A percentile compares a stretch with the other conserved stretches of the same genome.
These are phyloP conservation scores for Marchantia polymorpha DNA, from an alignment of 225 moss, liverwort and hornwort species.

Conservation along the genomic window DNA sequence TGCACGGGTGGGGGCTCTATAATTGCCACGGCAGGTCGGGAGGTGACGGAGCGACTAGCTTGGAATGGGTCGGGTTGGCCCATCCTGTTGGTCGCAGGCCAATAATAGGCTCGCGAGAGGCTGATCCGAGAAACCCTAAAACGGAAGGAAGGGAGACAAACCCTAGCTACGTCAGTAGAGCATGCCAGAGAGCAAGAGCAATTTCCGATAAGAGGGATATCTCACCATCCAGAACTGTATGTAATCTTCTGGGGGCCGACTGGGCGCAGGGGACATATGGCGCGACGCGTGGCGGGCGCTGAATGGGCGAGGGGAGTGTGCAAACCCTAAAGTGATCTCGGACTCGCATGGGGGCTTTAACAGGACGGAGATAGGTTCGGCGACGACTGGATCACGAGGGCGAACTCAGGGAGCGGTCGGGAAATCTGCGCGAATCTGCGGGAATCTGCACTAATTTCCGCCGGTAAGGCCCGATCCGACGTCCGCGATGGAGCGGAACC, in stretches of 20 bases:
- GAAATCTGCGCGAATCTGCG: background rate
- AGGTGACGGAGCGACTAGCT: background rate
- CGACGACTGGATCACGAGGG: background rate
- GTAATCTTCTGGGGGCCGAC: conserved; percentile 6
- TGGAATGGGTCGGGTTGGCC: background rate
- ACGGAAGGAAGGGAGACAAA: conserved; percentile 16
- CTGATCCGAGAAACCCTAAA: conserved; percentile 23
- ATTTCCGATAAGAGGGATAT: conserved; percentile 23
- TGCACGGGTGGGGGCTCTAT: conserved; percentile 8
- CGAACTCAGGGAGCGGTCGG: background rate
- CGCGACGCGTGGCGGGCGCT: background rate
- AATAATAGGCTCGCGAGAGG: conserved; percentile 15
- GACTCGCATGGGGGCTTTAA: background rate
- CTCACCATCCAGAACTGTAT: conserved; percentile 2
- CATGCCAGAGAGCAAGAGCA: conserved; percentile 2
- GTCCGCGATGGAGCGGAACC: background rate
- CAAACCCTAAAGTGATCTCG: conserved; percentile 16
- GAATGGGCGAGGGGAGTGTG: conserved; percentile 10
- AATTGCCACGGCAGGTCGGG: conserved; percentile 12
- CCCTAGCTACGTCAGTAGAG: conserved; percentile 17
- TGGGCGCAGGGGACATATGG: background rate
- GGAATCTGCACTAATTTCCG: background rate
- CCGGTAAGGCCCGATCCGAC: background rate
- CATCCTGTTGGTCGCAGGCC: conserved; percentile 8
- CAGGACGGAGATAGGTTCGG: background rate